Evolutionary conservation across 352 stramenopile species (phyloP), one percentile per base, ranked within the genome.

Genomic region (Thraustochytrium striatum): DNA sequence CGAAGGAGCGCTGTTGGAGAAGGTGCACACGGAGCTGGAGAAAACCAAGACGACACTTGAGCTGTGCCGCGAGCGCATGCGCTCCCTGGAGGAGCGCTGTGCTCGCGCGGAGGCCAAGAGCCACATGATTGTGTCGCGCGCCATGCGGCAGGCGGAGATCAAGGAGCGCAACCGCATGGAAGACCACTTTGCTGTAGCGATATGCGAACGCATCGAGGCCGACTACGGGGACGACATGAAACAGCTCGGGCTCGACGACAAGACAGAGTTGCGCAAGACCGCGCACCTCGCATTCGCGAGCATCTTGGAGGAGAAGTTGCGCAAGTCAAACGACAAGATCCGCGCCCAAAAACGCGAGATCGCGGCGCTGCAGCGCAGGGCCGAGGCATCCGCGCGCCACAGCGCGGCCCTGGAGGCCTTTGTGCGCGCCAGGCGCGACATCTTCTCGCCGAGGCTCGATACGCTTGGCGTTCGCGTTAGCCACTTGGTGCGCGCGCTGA

Each of bases 261-360:
- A 69, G 25, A 30, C n/a, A 47, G 30, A 55, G 16, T 16, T 75
- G 30, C 65, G 41, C 0, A 43, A 75, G 47, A 39, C 43, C 13
- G 65, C 65, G 19, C 65, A 75, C 25, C 8, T 75, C 39, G 65
- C 65, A 16, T 75, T 75, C 0, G 65, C 65, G 50, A 16, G 30
- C 13, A 3, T 75, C 3, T 32, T 75, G 8, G 65, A 75, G 25
- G 32, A 2, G 19, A 7, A 75, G 32, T 47, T 75, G 16, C 41
- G 41, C 9, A 9, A 75, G 19, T n/a, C 68, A 25, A 39, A 38
- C n/a, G 16, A 33, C 1, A 9, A 7, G 0, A 19, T 50, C 5
- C 9, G n/a, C 8, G 16, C 0, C 13, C 44, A 58, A 32, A 28
- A 16, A 11, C 11, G 16, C n/a, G 13, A 41, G 21, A 21, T 75